A percentile compares a stretch with the other conserved stretches of the same genome.
These are phyloP conservation scores for Neocallimastix lanati DNA, from an alignment of 192 early-diverging fungal species.

Conservation along the genomic window DNA sequence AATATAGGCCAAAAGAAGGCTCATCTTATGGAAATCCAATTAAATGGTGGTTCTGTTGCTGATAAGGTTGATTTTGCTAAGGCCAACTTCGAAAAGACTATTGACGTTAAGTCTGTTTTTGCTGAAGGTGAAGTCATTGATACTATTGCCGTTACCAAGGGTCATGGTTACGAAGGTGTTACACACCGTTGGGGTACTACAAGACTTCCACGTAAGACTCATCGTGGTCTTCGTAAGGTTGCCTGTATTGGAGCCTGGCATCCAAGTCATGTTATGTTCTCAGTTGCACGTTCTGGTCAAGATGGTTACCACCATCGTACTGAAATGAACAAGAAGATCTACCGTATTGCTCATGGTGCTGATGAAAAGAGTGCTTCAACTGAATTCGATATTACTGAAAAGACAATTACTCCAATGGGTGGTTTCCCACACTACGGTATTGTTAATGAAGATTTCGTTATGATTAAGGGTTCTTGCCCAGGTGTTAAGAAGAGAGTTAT, in stretches of 20 bases:
- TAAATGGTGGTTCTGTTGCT: slow-evolving; percentile 91
- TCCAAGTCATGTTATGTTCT: slow-evolving; percentile 80
- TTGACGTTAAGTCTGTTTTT: slow-evolving; percentile 77
- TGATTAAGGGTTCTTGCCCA: slow-evolving; percentile 93
- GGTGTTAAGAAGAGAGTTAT: slow-evolving; percentile 94
- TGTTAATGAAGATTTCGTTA: slow-evolving; percentile 94
- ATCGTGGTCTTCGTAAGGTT: slow-evolving; percentile 99
- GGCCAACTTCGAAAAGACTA: slow-evolving; percentile 92
- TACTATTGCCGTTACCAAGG: slow-evolving; percentile 96
- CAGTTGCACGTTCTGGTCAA: slow-evolving; percentile 99
- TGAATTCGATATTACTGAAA: slow-evolving; percentile 89
- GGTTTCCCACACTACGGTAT: slow-evolving; percentile 99
- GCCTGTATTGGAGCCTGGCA: slow-evolving; percentile 99
- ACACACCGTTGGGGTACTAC: slow-evolving; percentile 99
- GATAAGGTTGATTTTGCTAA: slow-evolving; percentile 97
- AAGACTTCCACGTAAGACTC: slow-evolving; percentile 99
- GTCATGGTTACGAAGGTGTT: slow-evolving; percentile 98
- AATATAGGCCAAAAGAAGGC: slow-evolving; percentile 96
- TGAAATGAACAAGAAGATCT: slow-evolving; percentile 99
- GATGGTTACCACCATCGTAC: slow-evolving; percentile 99
- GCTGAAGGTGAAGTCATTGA: slow-evolving; percentile 99
- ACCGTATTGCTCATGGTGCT: slow-evolving; percentile 80
- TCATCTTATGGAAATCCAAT: slow-evolving; percentile 98
- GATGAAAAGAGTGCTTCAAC: slow-evolving; percentile 66
- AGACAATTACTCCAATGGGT: slow-evolving; percentile 93